Evolutionary conservation across 2,329 filamentous ascomycete species (phyloP).

Genomic region (Claviceps digitariae): DNA sequence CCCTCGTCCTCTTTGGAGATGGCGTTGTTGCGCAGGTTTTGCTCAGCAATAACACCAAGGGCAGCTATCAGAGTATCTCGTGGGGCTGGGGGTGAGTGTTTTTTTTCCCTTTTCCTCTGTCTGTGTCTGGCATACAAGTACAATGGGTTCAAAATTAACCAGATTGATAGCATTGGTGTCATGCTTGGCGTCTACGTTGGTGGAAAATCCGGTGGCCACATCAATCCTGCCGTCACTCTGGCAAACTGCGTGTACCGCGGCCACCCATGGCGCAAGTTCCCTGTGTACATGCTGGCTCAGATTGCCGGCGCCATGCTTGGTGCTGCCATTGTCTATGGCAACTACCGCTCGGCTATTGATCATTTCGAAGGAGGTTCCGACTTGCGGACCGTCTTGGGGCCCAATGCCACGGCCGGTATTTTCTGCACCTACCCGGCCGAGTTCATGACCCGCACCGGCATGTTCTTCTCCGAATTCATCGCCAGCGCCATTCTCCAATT

Average conservation of each 20-base stretch:
- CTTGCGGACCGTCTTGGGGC: constrained; percentile 45
- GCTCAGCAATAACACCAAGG: constrained; percentile 36
- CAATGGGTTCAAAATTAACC: too few species aligned
- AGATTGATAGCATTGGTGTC: constrained; percentile 38
- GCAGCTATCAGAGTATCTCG: constrained; percentile 34
- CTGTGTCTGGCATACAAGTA: neutral
- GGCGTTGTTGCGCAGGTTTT: constrained; percentile 59
- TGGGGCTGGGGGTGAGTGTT: constrained; percentile 34
- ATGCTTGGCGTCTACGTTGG: constrained; percentile 58
- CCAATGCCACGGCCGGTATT: constrained; percentile 52
- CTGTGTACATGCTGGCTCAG: constrained; percentile 53
- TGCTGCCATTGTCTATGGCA: constrained; percentile 45
- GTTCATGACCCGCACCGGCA: constrained; percentile 51
- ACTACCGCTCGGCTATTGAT: constrained; percentile 53
- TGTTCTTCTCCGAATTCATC: constrained; percentile 62
- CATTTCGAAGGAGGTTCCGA: constrained; percentile 45
- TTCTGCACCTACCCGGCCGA: constrained; percentile 60
- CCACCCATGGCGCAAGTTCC: constrained; percentile 56
- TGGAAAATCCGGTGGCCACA: constrained; percentile 51
- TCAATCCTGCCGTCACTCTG: constrained; percentile 60
- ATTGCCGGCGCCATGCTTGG: constrained; percentile 53
- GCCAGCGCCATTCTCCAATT: constrained; percentile 57
- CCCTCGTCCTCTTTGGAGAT: constrained; percentile 55
- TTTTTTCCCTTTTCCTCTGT: neutral
- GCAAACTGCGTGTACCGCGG: constrained; percentile 55